Evolutionary conservation across 1,284 basidiomycete species (phyloP).

Genomic region (Veloboletus limbatus): DNA sequence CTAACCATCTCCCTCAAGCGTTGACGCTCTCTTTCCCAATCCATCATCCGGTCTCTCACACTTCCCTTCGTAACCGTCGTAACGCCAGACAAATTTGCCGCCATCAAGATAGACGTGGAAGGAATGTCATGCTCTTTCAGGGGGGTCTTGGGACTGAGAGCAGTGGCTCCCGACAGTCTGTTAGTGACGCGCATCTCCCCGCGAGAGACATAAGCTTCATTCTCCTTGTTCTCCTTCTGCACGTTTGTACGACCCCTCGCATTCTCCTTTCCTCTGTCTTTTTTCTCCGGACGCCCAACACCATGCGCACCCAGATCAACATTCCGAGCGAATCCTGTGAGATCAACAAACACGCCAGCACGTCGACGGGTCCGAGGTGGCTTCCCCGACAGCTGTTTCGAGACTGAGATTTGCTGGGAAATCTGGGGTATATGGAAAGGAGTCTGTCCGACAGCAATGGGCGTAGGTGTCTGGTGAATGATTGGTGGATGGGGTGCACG

Average conservation of each 20-base stretch:
- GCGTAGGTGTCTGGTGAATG: conserved; percentile 8
- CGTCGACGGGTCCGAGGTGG: conserved; percentile 27
- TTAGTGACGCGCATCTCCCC: conserved; percentile 8
- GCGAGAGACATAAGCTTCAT: conserved; percentile 9
- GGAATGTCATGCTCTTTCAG: conserved; percentile 11
- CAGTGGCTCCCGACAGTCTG: background rate
- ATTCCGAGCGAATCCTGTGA: conserved; percentile 34
- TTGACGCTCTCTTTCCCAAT: conserved; percentile 37
- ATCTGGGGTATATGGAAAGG: conserved; percentile 7
- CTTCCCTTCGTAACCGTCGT: conserved; percentile 34
- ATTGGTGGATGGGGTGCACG: conserved; percentile 1
- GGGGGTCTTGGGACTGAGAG: conserved; percentile 9
- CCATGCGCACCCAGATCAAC: conserved; percentile 34
- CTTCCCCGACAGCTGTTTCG: conserved; percentile 29
- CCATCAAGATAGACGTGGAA: conserved; percentile 10
- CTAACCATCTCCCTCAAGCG: conserved; percentile 33
- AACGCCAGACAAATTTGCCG: conserved; percentile 19
- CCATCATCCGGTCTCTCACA: conserved; percentile 36
- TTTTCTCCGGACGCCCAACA: conserved; percentile 20
- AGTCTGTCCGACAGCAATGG: background rate
- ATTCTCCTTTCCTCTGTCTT: conserved; percentile 17
- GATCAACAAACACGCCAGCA: conserved; percentile 26
- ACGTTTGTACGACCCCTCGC: conserved; percentile 6
- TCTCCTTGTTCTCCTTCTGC: conserved; percentile 30
- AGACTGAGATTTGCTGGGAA: conserved; percentile 4